Evolutionary conservation across 352 stramenopile genomes (phyloP), one percentile per base, ranked within the genome.

Genomic region (Phytophthora uliginosa): DNA sequence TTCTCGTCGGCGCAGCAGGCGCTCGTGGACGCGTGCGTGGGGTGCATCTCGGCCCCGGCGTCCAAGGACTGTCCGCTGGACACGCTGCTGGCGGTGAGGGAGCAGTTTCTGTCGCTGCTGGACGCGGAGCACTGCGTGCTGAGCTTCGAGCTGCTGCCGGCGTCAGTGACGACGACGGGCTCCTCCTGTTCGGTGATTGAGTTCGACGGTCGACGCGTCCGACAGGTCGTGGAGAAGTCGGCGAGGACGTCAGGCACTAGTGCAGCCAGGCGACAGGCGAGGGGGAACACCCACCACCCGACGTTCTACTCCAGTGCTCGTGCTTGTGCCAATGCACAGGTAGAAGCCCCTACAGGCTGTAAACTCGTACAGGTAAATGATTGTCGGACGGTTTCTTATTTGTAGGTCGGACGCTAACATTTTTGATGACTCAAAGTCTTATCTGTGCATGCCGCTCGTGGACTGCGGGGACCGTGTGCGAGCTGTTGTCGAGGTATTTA

Each of bases 401-500:
- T 31, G 28, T 31, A 8, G 28, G 28, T 31, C 28, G 7, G 28
- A 20, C 17, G 31, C 20, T 51, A 4, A 12, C 47, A n/a, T 45
- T n/a, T 59, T 51, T 62, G 18, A 47, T 61, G 47, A 47, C n/a
- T 56, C 56, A 85, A 26, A 26, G 63, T 91, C 85, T 3, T 93
- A 93, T 67, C 59, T 94, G 31, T 94, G 86, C 55, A 61, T 93
- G 33, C 86, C 86, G n/a, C 82, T 94, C 2, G 75, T 87, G 34
- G 83, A 94, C 65, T 80, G 77, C 38, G 74, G 78, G 15, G 82
- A 74, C 24, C 78, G 40, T 8, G 81, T 92, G 33, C 83, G 83
- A 56, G 86, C 80, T 12, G 77, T 93, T 31, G 85, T 87, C 12
- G 84, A 94, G 71, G 69, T 94, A 45, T 91, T 89, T 69, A 93